These are phyloP conservation scores for Kitagawia praeruptora DNA, from an alignment of 129 eudicot genomes.

Conservation along the genomic window DNA sequence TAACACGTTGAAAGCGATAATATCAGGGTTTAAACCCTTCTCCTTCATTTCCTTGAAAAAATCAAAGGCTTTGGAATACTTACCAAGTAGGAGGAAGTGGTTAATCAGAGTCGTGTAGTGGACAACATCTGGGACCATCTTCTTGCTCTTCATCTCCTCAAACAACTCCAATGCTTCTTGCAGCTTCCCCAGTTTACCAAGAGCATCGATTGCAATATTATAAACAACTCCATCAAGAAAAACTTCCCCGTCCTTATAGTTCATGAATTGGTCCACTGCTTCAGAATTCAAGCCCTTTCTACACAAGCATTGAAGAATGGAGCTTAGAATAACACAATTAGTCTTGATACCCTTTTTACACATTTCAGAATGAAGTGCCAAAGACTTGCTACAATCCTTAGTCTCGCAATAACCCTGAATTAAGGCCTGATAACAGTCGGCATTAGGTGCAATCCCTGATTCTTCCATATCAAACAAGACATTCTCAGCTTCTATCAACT, in stretches of 20 bases:
- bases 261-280: conserved; percentile 33
- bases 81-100: conserved; percentile 39
- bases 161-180: conserved; percentile 53
- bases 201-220: conserved; percentile 54
- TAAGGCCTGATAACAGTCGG: conserved; percentile 33
- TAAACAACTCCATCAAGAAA: conserved; percentile 49
- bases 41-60: conserved; percentile 43
- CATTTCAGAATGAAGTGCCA: conserved; percentile 52
- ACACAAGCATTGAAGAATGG: conserved; percentile 58
- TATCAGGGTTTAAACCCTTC: conserved; percentile 51
- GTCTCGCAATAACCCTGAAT: conserved; percentile 55
- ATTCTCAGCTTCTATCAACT: conserved; percentile 45
- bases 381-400: conserved; percentile 33
- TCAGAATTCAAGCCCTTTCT: conserved; percentile 31
- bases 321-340: conserved; percentile 50
- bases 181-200: conserved; percentile 49
- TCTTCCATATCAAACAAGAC: conserved; percentile 50
- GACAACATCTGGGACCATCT: conserved; percentile 49
- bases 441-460: conserved; percentile 31
- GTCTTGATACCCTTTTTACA: conserved; percentile 49
- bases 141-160: conserved; percentile 48
- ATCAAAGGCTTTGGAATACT: conserved; percentile 29
- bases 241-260: conserved; percentile 22
- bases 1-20: conserved; percentile 55
- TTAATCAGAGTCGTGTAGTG: conserved; percentile 76